phyloP scores from a whole-genome alignment of 2,329 filamentous ascomycete species.

The Fusarium chlamydosporum region DNA sequence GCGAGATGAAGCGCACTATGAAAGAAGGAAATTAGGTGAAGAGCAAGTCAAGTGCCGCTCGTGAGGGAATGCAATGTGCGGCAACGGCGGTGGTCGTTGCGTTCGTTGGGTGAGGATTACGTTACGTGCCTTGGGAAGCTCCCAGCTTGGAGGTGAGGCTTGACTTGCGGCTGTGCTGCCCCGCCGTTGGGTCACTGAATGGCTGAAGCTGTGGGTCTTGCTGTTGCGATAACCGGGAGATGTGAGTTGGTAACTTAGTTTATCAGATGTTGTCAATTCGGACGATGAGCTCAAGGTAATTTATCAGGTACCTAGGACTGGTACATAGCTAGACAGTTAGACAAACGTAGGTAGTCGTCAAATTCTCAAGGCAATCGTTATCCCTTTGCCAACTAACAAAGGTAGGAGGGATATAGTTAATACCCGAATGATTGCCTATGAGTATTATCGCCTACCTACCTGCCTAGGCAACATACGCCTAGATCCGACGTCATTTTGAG shows the following conservation, averaged over 20 bases:
- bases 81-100: constrained; percentile 45
- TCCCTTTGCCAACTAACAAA: not conserved
- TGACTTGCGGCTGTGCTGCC: constrained; percentile 48
- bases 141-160: constrained; percentile 48
- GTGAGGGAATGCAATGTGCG: constrained; percentile 41
- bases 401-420: not conserved
- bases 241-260: not conserved
- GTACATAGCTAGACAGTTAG: not conserved
- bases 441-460: not conserved
- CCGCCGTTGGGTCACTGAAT: constrained; percentile 39
- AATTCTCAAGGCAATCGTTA: not conserved
- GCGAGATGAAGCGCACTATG: constrained; percentile 44
- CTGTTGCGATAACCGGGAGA: constrained; percentile 34
- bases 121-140: constrained; percentile 51
- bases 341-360: not conserved
- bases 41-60: constrained; percentile 34
- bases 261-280: not conserved
- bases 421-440: not conserved
- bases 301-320: not conserved
- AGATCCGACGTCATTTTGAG: constrained; percentile 8
- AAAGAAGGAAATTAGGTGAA: constrained; percentile 19
- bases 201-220: constrained; percentile 21
- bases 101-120: constrained; percentile 48
- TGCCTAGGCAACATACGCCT: not conserved
- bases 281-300: no score